Evolutionary conservation across 2,329 filamentous ascomycete genomes (phyloP).

Genomic region (Fusarium sp.): DNA sequence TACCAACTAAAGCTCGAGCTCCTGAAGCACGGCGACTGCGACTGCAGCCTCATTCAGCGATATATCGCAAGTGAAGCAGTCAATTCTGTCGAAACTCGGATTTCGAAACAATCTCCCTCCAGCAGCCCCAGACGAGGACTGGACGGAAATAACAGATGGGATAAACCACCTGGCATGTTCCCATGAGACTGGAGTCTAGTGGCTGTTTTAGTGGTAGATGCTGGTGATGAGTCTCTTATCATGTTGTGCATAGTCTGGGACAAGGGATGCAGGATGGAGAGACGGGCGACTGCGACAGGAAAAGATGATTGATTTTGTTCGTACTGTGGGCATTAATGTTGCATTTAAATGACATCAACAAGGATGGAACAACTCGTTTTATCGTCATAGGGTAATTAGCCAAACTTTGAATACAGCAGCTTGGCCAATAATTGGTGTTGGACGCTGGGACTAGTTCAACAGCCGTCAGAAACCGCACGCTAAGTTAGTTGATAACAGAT

Average conservation of each 20-base stretch:
- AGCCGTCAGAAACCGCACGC: not conserved
- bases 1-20: not conserved
- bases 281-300: not conserved
- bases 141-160: not conserved
- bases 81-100: not conserved
- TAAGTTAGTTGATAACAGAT: too few species aligned
- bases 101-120: not conserved
- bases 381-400: not conserved
- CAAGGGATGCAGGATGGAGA: too few species aligned
- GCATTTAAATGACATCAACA: not conserved
- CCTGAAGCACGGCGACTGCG: not conserved
- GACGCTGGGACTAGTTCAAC: not conserved
- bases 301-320: not conserved
- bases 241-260: not conserved
- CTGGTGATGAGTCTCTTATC: not conserved
- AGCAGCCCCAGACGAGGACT: not conserved
- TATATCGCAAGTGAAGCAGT: not conserved
- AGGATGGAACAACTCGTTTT: not conserved
- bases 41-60: not conserved
- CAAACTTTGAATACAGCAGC: not conserved
- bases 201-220: not conserved
- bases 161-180: not conserved
- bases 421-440: not conserved
- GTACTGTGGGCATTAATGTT: not conserved
- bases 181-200: not conserved